These are phyloP conservation scores for Penicillium canariense DNA, from an alignment of 495 filamentous ascomycete species.

Conservation along the genomic window DNA sequence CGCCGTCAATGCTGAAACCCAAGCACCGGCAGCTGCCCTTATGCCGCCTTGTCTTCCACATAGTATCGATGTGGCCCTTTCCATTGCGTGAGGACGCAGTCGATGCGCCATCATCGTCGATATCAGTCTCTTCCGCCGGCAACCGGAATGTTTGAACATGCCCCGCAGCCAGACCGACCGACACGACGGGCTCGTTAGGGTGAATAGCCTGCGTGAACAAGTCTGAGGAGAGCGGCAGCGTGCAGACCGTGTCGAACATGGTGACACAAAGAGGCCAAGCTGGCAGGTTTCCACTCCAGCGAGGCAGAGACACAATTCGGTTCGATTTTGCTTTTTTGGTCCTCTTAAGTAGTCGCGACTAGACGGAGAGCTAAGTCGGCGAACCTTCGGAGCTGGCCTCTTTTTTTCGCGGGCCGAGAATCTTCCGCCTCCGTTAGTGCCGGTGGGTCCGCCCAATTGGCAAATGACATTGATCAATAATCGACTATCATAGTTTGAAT, in stretches of 20 bases:
- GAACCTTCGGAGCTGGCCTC: constrained; percentile 13
- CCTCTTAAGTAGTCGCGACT: background rate
- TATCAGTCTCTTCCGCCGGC: constrained; percentile 51
- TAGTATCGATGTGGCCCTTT: constrained; percentile 71
- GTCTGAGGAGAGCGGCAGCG: constrained; percentile 80
- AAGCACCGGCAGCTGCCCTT: constrained; percentile 87
- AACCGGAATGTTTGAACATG: constrained; percentile 86
- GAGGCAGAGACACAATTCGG: background rate
- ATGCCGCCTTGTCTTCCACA: constrained; percentile 85
- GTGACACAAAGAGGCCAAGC: background rate
- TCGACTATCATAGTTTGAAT: too few species aligned
- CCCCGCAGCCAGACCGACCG: constrained; percentile 78
- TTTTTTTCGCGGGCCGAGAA: constrained; percentile 24
- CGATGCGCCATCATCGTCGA: constrained; percentile 49
- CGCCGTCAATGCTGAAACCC: constrained; percentile 72
- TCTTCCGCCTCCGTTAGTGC: constrained; percentile 15
- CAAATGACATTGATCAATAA: too few species aligned
- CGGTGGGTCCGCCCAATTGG: too few species aligned
- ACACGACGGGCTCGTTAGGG: constrained; percentile 75
- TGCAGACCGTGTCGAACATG: constrained; percentile 86
- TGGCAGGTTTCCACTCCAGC: background rate
- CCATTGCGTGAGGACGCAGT: constrained; percentile 51
- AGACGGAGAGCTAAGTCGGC: background rate
- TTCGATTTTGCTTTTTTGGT: background rate
- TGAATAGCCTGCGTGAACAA: constrained; percentile 88